A percentile compares a stretch with the other conserved stretches of the same genome.
These are phyloP conservation scores for Pseudogymnoascus sp. DNA, from an alignment of 2,329 filamentous ascomycete genomes.

Conservation along the genomic window DNA sequence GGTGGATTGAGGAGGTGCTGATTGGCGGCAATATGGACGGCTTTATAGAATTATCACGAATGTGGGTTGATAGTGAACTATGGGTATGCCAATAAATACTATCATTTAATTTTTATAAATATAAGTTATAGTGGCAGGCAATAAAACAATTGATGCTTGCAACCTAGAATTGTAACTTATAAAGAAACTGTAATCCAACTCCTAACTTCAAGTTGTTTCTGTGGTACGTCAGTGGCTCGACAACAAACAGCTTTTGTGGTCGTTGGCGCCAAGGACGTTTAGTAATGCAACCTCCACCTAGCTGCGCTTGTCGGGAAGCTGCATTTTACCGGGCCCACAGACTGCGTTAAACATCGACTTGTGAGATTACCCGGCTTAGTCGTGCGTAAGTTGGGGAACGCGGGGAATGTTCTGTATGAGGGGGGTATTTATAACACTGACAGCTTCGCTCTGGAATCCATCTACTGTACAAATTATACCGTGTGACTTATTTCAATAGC, in stretches of 20 bases:
- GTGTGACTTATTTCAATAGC: neutral
- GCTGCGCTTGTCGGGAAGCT: neutral
- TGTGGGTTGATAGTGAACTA: neutral
- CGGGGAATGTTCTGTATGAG: neutral
- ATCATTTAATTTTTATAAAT: neutral
- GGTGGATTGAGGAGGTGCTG: neutral
- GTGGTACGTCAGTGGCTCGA: neutral
- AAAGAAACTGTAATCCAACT: neutral
- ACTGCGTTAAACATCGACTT: neutral
- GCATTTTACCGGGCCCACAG: neutral
- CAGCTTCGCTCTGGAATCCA: neutral
- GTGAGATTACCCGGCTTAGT: neutral
- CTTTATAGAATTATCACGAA: neutral
- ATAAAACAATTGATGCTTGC: neutral
- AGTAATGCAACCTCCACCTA: neutral
- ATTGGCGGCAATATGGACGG: slow-evolving; percentile 1
- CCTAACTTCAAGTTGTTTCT: neutral
- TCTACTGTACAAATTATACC: neutral
- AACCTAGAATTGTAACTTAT: neutral
- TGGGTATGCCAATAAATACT: neutral
- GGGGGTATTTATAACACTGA: neutral
- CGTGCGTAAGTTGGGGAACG: neutral
- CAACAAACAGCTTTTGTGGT: neutral
- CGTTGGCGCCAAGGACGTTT: slow-evolving; percentile 1
- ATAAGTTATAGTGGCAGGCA: neutral